Percentiles rank a stretch among this genome's conserved stretches.
These are phyloP conservation scores for Sarcomyxa edulis DNA, from an alignment of 768 basidiomycete species.

Conservation along the genomic window DNA sequence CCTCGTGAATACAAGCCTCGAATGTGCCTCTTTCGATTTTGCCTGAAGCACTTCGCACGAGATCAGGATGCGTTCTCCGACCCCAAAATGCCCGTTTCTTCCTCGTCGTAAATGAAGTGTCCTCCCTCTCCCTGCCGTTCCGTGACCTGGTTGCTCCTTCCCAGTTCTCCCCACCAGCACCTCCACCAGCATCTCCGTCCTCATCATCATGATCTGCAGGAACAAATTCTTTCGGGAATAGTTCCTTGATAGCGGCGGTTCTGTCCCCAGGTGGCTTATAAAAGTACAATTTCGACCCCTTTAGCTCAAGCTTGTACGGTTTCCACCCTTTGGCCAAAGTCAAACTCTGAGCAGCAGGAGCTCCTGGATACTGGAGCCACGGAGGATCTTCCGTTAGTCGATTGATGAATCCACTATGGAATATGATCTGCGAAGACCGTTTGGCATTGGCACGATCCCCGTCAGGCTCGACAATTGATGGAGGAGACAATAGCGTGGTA, in stretches of 20 bases:
- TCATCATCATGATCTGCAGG: slow-evolving; percentile 49
- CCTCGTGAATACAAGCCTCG: slow-evolving; percentile 79
- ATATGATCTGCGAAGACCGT: slow-evolving; percentile 75
- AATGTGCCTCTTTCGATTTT: slow-evolving; percentile 60
- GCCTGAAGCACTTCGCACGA: slow-evolving; percentile 35
- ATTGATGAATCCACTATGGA: slow-evolving; percentile 73
- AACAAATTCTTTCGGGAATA: slow-evolving; percentile 68
- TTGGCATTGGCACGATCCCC: slow-evolving; percentile 17
- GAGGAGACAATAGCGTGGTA: slow-evolving; percentile 44
- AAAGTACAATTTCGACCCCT: slow-evolving; percentile 81
- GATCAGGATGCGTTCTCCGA: slow-evolving; percentile 65
- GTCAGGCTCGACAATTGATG: slow-evolving; percentile 37
- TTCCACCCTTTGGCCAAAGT: slow-evolving; percentile 75
- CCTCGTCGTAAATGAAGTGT: slow-evolving; percentile 31
- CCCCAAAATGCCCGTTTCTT: slow-evolving; percentile 78
- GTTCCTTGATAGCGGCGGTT: slow-evolving; percentile 55
- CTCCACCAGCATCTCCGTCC: slow-evolving; percentile 16
- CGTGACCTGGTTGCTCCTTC: too few species aligned
- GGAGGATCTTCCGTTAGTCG: slow-evolving; percentile 51
- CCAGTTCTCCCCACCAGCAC: slow-evolving; percentile 13
- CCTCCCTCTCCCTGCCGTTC: slow-evolving; percentile 15
- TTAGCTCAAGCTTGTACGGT: slow-evolving; percentile 76
- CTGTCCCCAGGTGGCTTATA: slow-evolving; percentile 80
- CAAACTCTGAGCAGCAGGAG: slow-evolving; percentile 22
- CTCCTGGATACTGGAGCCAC: slow-evolving; percentile 6